These are phyloP conservation scores for Haplographium delicatum DNA, from an alignment of 495 filamentous ascomycete genomes.

Conservation along the genomic window DNA sequence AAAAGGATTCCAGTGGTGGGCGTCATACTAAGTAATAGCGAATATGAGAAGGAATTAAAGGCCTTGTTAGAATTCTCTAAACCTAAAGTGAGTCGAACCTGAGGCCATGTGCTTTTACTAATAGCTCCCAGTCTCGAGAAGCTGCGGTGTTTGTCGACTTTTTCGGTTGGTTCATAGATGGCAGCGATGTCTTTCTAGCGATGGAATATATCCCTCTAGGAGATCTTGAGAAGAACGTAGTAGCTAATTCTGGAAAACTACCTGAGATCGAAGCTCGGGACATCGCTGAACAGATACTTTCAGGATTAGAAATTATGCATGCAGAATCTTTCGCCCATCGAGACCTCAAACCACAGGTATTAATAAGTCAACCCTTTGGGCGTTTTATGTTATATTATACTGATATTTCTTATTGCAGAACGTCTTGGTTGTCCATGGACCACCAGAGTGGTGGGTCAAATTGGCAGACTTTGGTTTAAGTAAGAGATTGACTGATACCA, in stretches of 20 bases:
- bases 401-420: background rate
- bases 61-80: slow-evolving; percentile 16
- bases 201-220: slow-evolving; percentile 32
- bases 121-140: background rate
- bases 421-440: background rate
- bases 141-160: slow-evolving; percentile 6
- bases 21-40: background rate
- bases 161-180: slow-evolving; percentile 18
- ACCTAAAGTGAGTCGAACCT: slow-evolving; percentile 13
- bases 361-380: background rate
- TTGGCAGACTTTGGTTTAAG: slow-evolving; percentile 11
- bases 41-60: slow-evolving; percentile 10
- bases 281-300: slow-evolving; percentile 3
- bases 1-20: slow-evolving; percentile 1
- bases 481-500: slow-evolving; percentile 5
- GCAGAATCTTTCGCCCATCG: slow-evolving; percentile 24
- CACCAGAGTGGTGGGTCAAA: slow-evolving; percentile 11
- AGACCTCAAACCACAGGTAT: slow-evolving; percentile 24
- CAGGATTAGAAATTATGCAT: slow-evolving; percentile 28
- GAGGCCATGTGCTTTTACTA: background rate
- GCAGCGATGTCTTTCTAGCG: slow-evolving; percentile 15
- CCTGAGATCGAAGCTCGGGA: slow-evolving; percentile 8
- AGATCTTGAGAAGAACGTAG: slow-evolving; percentile 10
- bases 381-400: background rate
- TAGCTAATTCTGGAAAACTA: slow-evolving; percentile 2